Conservation (phyloP, 345 rosid genomes). For the Gossypium stocksii region DNA sequence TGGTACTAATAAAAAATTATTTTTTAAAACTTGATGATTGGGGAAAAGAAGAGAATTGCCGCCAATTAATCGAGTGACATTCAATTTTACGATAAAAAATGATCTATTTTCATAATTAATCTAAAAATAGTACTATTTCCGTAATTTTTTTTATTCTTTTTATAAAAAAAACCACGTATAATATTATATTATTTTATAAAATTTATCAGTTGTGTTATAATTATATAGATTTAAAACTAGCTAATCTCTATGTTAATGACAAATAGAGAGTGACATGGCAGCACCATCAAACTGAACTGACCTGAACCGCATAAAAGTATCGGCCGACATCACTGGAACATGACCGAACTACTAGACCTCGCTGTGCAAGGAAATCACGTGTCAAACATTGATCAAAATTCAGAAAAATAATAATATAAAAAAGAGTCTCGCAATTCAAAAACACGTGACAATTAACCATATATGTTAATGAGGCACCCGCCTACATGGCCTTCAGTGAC, state of each 20-base stretch:
- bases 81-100: no score
- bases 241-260: no score
- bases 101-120: no score
- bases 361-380: background rate
- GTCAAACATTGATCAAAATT: background rate
- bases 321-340: conserved; percentile 2
- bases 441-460: background rate
- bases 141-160: no score
- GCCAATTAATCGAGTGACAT: no score
- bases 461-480: background rate
- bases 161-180: no score
- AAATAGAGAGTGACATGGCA: background rate
- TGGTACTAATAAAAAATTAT: accelerated
- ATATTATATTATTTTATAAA: no score
- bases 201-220: no score
- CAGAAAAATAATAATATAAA: background rate
- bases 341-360: background rate
- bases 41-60: no score
- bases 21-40: no score
- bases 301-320: background rate
- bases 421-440: background rate
- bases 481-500: background rate
- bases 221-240: no score
- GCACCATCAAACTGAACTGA: background rate
- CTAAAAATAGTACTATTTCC: no score